Base-by-base conservation (phyloP, 208 protist species). In the Leishmania arabica region DNA sequence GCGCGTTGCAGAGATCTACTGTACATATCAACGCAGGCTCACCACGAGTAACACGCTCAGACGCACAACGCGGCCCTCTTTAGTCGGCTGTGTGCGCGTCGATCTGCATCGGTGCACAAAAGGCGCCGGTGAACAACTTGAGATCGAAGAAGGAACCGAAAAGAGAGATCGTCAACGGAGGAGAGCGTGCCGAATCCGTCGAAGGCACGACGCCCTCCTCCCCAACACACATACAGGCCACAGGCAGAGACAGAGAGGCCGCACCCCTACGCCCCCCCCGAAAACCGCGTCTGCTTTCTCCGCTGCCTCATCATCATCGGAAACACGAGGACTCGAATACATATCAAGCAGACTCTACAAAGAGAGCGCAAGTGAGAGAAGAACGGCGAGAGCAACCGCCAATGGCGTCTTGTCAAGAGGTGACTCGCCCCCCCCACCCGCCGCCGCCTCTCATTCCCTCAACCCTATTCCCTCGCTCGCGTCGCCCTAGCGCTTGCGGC, bases 401-500 rank as follows among this genome's bases (percentile, higher is more conserved):
- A n/a, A 47, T 47, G 40, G 21, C 21, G 4, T 71, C 40, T 13
- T 47, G 3, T 71, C 5, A 54, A 24, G 17, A 51, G 47, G 47
- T 7, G 40, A 73, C 42, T 3, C 9, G 11, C 40, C 21, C 2
- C 34, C 34, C 40, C 15, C 9, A 40, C 2, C 66, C 31, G 42
- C 27, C 27, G 9, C 49, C 66, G 2, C 40, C 13, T 31, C 42
- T 37, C 17, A 27, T 40, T 56, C 21, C 5, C 31, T 37, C 19
- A 40, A 40, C 24, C 42, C 6, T 45, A 24, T 47, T 27, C 54
- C 42, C n/a, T 31, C 47, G 4, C 69, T 34, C 27, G 24, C 9
- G 27, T 53, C 24, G 42, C 47, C 13, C 62, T 71, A 85, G 13
- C 27, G 77, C 71, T 75, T 78, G 8, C 73, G 76, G 21, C 27